phyloP scores from a whole-genome alignment of 352 stramenopile species.

The Phytophthora sp. region DNA sequence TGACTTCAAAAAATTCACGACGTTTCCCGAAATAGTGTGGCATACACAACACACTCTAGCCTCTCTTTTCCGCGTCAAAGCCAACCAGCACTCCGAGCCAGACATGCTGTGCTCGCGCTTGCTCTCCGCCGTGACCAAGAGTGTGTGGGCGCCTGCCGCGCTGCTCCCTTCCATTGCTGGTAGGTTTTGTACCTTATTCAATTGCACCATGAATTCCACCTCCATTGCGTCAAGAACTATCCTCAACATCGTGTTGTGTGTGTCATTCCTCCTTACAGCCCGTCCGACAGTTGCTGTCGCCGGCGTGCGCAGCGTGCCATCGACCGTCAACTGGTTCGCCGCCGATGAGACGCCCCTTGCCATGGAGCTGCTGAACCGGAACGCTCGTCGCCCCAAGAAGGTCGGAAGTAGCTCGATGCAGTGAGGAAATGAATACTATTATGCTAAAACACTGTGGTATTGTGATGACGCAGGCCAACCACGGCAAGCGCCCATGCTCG shows the following conservation, averaged over 20 bases:
- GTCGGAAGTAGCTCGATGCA: no score
- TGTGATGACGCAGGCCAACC: slow-evolving; percentile 64
- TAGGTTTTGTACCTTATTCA: slow-evolving; percentile 4
- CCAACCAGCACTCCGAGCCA: slow-evolving; percentile 17
- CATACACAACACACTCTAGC: no score
- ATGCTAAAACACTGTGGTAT: slow-evolving; percentile 14
- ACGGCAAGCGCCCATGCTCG: slow-evolving; percentile 88
- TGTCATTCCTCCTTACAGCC: slow-evolving; percentile 23
- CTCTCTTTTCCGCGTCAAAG: slow-evolving; percentile 16
- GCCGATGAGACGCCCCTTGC: slow-evolving; percentile 48
- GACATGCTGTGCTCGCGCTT: slow-evolving; percentile 48
- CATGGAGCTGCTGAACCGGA: slow-evolving; percentile 86
- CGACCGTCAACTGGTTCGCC: slow-evolving; percentile 23
- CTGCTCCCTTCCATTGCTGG: slow-evolving; percentile 36
- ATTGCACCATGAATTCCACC: neutral
- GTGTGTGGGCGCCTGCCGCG: slow-evolving; percentile 41
- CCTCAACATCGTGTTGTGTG: no score
- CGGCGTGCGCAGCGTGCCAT: slow-evolving; percentile 50
- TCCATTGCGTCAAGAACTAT: neutral
- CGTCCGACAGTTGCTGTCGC: slow-evolving; percentile 35
- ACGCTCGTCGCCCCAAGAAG: slow-evolving; percentile 86
- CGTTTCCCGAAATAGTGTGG: no score
- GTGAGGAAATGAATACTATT: neutral
- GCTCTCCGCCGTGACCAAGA: slow-evolving; percentile 42
- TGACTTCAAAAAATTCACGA: no score